Percentiles rank a stretch among this genome's conserved stretches.
Evolutionary conservation across 2,329 filamentous ascomycete genomes (phyloP).

Genomic region (Pyricularia sp.): DNA sequence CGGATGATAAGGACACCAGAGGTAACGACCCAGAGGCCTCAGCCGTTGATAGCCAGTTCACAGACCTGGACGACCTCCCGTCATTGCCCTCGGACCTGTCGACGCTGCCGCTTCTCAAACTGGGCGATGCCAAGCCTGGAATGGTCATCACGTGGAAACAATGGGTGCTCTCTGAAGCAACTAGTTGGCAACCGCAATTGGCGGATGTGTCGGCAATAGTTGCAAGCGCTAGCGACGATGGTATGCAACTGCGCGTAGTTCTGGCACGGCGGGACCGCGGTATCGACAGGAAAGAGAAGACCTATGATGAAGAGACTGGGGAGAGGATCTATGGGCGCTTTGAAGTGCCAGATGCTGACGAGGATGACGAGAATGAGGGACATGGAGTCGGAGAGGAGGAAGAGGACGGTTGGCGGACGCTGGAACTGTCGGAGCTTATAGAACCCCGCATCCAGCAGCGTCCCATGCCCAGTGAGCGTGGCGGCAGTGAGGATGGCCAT

Average conservation of each 20-base stretch:
- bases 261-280: constrained; percentile 58
- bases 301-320: constrained; percentile 54
- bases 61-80: constrained; percentile 47
- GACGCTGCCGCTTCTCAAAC: constrained; percentile 35
- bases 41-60: constrained; percentile 26
- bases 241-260: constrained; percentile 39
- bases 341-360: constrained; percentile 52
- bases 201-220: constrained; percentile 54
- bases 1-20: not conserved
- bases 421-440: constrained; percentile 50
- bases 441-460: constrained; percentile 52
- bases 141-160: constrained; percentile 60
- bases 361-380: constrained; percentile 34
- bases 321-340: constrained; percentile 65
- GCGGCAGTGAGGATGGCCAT: not conserved
- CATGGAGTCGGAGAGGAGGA: constrained; percentile 34
- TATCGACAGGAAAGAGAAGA: constrained; percentile 39
- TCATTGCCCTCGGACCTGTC: constrained; percentile 43
- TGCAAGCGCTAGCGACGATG: constrained; percentile 39
- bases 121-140: constrained; percentile 36
- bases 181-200: constrained; percentile 53
- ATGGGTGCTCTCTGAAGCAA: constrained; percentile 45
- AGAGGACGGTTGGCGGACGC: constrained; percentile 44
- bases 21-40: not conserved
- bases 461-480: constrained; percentile 8